These are phyloP conservation scores for Hymenoscyphus occultus DNA, from an alignment of 2,329 filamentous ascomycete species.

Conservation along the genomic window DNA sequence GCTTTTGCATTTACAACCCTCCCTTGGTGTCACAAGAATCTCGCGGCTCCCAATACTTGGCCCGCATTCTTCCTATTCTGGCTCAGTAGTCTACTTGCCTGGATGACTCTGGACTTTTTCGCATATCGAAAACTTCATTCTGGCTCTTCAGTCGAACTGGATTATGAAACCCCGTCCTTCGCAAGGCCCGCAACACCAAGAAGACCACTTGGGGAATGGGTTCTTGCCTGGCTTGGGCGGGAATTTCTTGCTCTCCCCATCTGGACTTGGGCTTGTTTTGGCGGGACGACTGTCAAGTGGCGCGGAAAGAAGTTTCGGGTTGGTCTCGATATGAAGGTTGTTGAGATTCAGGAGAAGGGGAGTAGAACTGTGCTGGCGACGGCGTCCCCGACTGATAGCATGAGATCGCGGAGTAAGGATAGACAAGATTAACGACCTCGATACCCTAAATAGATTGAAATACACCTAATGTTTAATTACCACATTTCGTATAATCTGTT, in stretches of 20 bases:
- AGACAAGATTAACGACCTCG: slow-evolving; percentile 27
- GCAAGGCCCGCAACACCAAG: slow-evolving; percentile 53
- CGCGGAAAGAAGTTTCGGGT: slow-evolving; percentile 80
- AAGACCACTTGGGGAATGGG: slow-evolving; percentile 66
- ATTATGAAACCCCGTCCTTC: slow-evolving; percentile 73
- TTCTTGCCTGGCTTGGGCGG: slow-evolving; percentile 78
- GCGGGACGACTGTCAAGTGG: slow-evolving; percentile 88
- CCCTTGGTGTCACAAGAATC: slow-evolving; percentile 53
- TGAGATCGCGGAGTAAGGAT: slow-evolving; percentile 28
- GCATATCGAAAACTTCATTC: slow-evolving; percentile 74
- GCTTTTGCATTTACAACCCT: slow-evolving; percentile 76
- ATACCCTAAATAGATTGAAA: background rate
- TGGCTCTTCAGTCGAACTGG: slow-evolving; percentile 65
- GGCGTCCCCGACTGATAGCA: slow-evolving; percentile 16
- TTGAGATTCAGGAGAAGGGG: slow-evolving; percentile 41
- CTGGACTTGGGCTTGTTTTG: slow-evolving; percentile 84
- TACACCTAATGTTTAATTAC: background rate
- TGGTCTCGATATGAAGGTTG: slow-evolving; percentile 78
- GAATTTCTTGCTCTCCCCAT: slow-evolving; percentile 82
- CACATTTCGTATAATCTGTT: background rate
- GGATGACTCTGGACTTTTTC: slow-evolving; percentile 74
- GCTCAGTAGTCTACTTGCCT: slow-evolving; percentile 60
- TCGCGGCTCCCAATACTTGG: slow-evolving; percentile 65
- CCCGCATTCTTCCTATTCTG: slow-evolving; percentile 62
- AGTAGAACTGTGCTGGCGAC: background rate